Evolutionary conservation across 192 early-diverging fungal genomes (phyloP).

Genomic region (Chytriomyces confervae): DNA sequence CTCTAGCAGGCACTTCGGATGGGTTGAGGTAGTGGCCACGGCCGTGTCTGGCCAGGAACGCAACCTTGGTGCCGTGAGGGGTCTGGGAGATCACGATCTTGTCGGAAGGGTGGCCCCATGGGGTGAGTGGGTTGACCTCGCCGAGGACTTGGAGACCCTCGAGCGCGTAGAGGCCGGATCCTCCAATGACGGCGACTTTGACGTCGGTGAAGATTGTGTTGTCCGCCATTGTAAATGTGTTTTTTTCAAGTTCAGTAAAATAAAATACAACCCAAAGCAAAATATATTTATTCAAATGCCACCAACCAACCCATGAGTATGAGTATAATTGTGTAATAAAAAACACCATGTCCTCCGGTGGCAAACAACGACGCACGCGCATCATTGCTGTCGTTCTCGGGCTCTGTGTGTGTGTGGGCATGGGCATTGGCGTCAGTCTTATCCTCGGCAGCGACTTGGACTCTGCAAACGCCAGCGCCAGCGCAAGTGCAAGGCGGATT

Average conservation of each 20-base stretch:
- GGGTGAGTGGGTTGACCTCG: slow-evolving; percentile 85
- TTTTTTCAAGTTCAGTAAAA: too few species aligned
- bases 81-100: slow-evolving; percentile 82
- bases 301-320: too few species aligned
- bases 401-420: background rate
- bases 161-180: slow-evolving; percentile 70
- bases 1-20: slow-evolving; percentile 76
- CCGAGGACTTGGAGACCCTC: slow-evolving; percentile 79
- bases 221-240: too few species aligned
- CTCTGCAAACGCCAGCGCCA: background rate
- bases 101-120: slow-evolving; percentile 82
- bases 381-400: too few species aligned
- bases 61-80: slow-evolving; percentile 77
- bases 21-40: slow-evolving; percentile 72
- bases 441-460: background rate
- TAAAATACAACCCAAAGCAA: too few species aligned
- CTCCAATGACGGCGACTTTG: slow-evolving; percentile 87
- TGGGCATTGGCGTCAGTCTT: background rate
- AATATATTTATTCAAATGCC: too few species aligned
- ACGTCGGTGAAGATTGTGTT: slow-evolving; percentile 7
- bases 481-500: background rate
- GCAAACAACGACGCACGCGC: too few species aligned
- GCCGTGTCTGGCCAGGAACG: slow-evolving; percentile 97
- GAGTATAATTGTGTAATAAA: too few species aligned
- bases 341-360: too few species aligned